Base-by-base conservation (phyloP, 441 rosid genomes). In the Oxalis stricta region DNA sequence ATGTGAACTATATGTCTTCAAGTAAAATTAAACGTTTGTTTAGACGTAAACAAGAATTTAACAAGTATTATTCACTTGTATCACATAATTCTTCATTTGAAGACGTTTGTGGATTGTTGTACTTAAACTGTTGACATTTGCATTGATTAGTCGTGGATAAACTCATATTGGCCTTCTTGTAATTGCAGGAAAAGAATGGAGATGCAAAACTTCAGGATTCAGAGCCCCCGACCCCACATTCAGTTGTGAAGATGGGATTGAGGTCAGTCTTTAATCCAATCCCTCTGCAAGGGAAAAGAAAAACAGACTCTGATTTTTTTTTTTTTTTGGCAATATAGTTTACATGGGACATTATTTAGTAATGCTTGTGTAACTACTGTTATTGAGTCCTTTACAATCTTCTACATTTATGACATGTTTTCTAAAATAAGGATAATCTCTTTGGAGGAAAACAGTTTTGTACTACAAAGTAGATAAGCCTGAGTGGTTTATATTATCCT, bases 201-300 rank as follows among this genome's bases (percentile, higher is more conserved):
- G 94, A 84, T 60, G 61, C 58, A 34, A 93, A 77, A 71, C 60
- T 72, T 69, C 94, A 76, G 56, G 97, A 88, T 60, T 83, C 95
- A 2, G 99, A 88, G 86, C 95, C 99, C 53, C 82, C 79, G 52
- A 88, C 96, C 60, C 97, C 97, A 54, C 78, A 63, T 67, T 83
- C 99, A 44, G 83, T 65, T 49, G 57, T 74, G 58, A 93, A 79
- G 71, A 78, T 82, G 82, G 64, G 79, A 61, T 53, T 71, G 63
- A 84, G 99, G 99, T 93, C 51, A 64, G 71, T 61, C 7, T 11
- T n/a, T n/a, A n/a, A n/a, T n/a, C n/a, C n/a, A n/a, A n/a, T n/a
- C n/a, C n/a, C n/a, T n/a, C n/a, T n/a, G n/a, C n/a, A n/a, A n/a
- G n/a, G n/a, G n/a, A n/a, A n/a, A n/a, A n/a, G n/a, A n/a, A n/a